Conservation (phyloP, 2,329 filamentous ascomycete genomes). For the Verticillium longisporum region DNA sequence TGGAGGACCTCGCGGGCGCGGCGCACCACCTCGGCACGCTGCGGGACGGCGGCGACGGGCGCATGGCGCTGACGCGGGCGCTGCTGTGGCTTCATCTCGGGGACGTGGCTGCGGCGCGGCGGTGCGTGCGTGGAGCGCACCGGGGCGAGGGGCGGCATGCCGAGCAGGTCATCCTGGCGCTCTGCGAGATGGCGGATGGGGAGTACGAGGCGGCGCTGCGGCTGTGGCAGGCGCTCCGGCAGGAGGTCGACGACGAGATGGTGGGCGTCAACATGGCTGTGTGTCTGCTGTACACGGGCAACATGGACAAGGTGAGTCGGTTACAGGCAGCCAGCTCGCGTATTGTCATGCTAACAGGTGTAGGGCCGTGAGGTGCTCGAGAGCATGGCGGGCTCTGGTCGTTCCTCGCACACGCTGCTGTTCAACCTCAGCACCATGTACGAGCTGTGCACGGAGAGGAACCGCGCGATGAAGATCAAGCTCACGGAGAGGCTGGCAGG, state of each 20-base stretch:
- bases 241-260: conserved; percentile 53
- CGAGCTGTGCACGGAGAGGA: conserved; percentile 79
- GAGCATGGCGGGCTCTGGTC: conserved; percentile 51
- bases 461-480: conserved; percentile 60
- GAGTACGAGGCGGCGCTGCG: conserved; percentile 58
- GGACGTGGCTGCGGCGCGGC: conserved; percentile 61
- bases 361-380: conserved; percentile 64
- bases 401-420: conserved; percentile 70
- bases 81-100: conserved; percentile 75
- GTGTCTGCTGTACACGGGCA: conserved; percentile 74
- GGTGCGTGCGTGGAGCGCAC: conserved; percentile 33
- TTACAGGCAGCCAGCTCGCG: neutral
- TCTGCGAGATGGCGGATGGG: conserved; percentile 74
- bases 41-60: conserved; percentile 27
- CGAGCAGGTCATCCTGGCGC: conserved; percentile 52
- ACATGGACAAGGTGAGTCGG: conserved; percentile 57
- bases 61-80: conserved; percentile 43
- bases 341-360: neutral
- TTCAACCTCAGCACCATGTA: conserved; percentile 91
- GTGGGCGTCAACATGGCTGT: conserved; percentile 78
- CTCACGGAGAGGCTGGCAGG: conserved; percentile 65
- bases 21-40: conserved; percentile 63
- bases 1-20: conserved; percentile 81
- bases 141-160: conserved; percentile 21
- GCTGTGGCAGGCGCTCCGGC: conserved; percentile 50